Evolutionary conservation across 78 protist species (phyloP).

Genomic region (Isochrysis galbana): DNA sequence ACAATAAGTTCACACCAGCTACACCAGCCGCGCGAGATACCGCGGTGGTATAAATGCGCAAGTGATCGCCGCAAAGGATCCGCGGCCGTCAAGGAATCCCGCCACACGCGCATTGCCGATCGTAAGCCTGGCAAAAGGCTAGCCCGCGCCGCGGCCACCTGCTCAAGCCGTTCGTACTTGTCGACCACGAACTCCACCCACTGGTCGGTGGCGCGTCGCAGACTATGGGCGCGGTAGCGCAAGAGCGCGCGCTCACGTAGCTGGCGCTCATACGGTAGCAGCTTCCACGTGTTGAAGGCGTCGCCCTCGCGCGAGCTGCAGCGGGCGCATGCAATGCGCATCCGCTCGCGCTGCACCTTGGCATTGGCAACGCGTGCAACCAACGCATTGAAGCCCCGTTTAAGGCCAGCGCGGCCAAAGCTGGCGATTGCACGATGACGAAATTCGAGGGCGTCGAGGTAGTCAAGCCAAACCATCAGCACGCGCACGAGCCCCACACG

Average conservation of each 20-base stretch:
- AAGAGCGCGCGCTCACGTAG: background rate
- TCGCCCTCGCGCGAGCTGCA: background rate
- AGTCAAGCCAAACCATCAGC: too few species aligned
- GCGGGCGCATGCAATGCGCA: too few species aligned
- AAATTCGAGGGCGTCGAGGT: too few species aligned
- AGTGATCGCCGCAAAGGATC: background rate
- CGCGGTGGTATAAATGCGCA: background rate
- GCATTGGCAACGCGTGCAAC: background rate
- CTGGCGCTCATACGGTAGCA: background rate
- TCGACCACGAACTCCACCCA: too few species aligned
- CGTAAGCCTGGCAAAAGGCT: background rate
- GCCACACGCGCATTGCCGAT: background rate
- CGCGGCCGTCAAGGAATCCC: background rate
- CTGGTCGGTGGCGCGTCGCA: too few species aligned
- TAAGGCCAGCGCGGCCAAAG: too few species aligned
- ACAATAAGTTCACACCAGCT: background rate
- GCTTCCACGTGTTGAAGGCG: background rate
- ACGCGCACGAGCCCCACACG: too few species aligned
- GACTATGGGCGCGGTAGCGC: background rate
- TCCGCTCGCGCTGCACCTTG: too few species aligned
- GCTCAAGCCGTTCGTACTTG: background rate
- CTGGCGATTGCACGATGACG: too few species aligned
- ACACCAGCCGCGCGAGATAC: background rate
- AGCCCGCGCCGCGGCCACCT: background rate
- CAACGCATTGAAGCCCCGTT: too few species aligned